These are phyloP conservation scores for Diospyros lotus DNA, from an alignment of 148 eudicot species.

Conservation along the genomic window DNA sequence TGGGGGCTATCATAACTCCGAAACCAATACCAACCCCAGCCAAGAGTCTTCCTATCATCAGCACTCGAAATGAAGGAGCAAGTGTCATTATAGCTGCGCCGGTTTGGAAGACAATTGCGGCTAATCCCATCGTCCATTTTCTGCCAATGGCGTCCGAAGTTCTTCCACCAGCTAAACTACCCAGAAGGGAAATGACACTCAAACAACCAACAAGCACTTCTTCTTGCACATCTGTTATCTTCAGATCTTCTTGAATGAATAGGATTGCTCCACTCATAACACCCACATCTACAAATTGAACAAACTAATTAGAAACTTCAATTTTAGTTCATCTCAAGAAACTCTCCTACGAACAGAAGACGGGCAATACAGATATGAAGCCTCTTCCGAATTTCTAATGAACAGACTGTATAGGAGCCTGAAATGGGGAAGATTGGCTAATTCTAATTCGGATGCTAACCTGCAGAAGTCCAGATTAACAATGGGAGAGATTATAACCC, in stretches of 20 bases:
- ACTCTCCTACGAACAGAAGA: neutral
- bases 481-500: neutral
- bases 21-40: constrained; percentile 84
- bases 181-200: constrained; percentile 56
- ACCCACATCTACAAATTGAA: constrained; percentile 57
- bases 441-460: neutral
- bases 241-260: constrained; percentile 65
- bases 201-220: constrained; percentile 66
- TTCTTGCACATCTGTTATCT: constrained; percentile 63
- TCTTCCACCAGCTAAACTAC: constrained; percentile 69
- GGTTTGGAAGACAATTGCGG: constrained; percentile 55
- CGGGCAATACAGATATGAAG: neutral
- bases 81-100: constrained; percentile 73
- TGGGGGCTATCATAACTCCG: constrained; percentile 82
- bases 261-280: constrained; percentile 86
- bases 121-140: constrained; percentile 80
- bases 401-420: neutral
- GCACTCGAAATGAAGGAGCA: constrained; percentile 47
- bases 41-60: constrained; percentile 62
- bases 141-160: constrained; percentile 68
- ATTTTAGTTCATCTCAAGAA: neutral
- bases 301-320: neutral
- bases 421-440: neutral
- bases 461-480: neutral
- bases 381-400: neutral